These are phyloP conservation scores for Phallus indusiatus DNA, from an alignment of 768 basidiomycete species.

Conservation along the genomic window DNA sequence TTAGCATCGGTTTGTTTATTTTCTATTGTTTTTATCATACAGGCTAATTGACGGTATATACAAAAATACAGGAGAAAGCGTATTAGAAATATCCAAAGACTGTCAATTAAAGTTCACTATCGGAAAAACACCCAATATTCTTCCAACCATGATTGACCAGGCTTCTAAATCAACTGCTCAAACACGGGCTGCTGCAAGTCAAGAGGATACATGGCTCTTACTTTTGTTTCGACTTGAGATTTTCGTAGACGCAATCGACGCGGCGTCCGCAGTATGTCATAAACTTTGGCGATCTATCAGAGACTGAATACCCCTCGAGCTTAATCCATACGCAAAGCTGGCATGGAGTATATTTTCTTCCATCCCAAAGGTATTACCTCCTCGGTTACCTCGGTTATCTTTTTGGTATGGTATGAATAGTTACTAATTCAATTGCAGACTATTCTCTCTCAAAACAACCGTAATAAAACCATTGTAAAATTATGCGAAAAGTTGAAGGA, in stretches of 20 bases:
- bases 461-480: not conserved
- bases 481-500: not conserved
- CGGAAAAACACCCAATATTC: not conserved
- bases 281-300: not conserved
- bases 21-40: too few species aligned
- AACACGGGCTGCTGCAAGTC: too few species aligned
- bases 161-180: not conserved
- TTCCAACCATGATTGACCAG: not conserved
- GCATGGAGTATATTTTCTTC: not conserved
- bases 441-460: not conserved
- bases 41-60: not conserved
- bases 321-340: not conserved
- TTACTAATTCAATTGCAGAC: not conserved
- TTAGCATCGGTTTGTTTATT: not conserved
- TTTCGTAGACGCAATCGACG: not conserved
- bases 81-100: not conserved
- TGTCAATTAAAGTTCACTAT: not conserved
- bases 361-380: not conserved
- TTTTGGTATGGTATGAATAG: not conserved
- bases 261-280: not conserved
- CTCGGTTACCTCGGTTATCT: not conserved
- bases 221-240: not conserved
- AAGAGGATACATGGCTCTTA: not conserved
- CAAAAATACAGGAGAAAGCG: not conserved
- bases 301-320: not conserved